phyloP scores from a whole-genome alignment of 2,329 filamentous ascomycete genomes.

The Rachicladosporium sp. region DNA sequence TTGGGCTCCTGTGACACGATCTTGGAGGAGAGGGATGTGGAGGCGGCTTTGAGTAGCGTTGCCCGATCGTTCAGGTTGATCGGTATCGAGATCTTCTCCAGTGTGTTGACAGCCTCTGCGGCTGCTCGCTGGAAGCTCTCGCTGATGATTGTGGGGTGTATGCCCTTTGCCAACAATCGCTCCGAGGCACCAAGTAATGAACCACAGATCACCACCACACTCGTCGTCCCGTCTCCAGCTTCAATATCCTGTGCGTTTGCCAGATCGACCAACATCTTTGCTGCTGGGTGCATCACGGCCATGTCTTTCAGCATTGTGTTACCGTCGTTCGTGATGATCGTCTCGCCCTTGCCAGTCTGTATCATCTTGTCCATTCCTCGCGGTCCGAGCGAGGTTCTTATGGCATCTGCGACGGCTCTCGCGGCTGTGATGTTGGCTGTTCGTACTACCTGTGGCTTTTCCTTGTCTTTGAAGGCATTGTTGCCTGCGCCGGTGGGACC shows the following conservation, averaged over 20 bases:
- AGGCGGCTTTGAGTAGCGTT: slow-evolving; percentile 88
- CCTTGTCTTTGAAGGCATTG: slow-evolving; percentile 70
- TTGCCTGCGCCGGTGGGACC: slow-evolving; percentile 38
- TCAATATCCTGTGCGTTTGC: slow-evolving; percentile 97
- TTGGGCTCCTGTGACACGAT: slow-evolving; percentile 97
- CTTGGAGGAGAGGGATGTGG: slow-evolving; percentile 94
- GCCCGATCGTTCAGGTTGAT: slow-evolving; percentile 79
- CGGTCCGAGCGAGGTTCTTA: slow-evolving; percentile 90
- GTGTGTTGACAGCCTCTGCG: slow-evolving; percentile 71
- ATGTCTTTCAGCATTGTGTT: slow-evolving; percentile 99
- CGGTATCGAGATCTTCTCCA: slow-evolving; percentile 91
- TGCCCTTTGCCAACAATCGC: slow-evolving; percentile 75
- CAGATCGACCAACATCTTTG: slow-evolving; percentile 97
- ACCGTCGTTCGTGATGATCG: slow-evolving; percentile 98
- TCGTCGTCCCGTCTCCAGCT: slow-evolving; percentile 95
- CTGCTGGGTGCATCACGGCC: slow-evolving; percentile 98
- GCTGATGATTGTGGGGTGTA: slow-evolving; percentile 95
- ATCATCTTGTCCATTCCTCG: slow-evolving; percentile 99
- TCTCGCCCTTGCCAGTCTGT: slow-evolving; percentile 88
- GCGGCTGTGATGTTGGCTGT: slow-evolving; percentile 95
- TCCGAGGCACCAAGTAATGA: slow-evolving; percentile 90
- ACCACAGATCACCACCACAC: slow-evolving; percentile 93
- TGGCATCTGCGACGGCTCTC: slow-evolving; percentile 93
- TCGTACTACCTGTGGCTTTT: slow-evolving; percentile 95
- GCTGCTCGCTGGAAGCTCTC: slow-evolving; percentile 95